Evolutionary conservation across 176 grass and related monocot species (phyloP), one percentile per base, ranked within the genome.

Genomic region (Leersia perrieri): DNA sequence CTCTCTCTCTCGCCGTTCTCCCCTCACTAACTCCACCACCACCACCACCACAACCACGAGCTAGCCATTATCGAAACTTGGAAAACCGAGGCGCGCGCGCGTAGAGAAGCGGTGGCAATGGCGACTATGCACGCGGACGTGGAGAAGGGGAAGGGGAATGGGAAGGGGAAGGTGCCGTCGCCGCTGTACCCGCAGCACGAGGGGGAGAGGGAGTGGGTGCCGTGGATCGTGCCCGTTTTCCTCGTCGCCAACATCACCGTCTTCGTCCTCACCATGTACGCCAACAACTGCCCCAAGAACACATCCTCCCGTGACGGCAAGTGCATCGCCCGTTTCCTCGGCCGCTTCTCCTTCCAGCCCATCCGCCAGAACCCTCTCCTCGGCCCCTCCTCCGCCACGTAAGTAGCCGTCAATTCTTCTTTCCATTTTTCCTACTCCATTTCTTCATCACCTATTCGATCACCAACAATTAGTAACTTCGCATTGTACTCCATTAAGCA

Each of bases 281-380:
- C 65, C 73, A 99, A 99, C 91, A 93, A 95, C 79, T 99, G 96
- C 84, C 96, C 95, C 63, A 33, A 12, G 22, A 79, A 89, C 75
- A 18, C 68, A 16, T 15, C 32, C 0, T 1, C 63, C 4, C 57
- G 58, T 31, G 80, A 31, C 53, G 84, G 82, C 63, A 77, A 90
- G 74, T 99, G 96, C 80, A 60, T 99, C 82, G 96, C 76, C 0
- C 45, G 47, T 1, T 99, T 91, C 75, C 76, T 99, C 68, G 63
- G 14, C 62, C 88, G 96, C 9, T 87, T 99, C 61, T 73, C 84
- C 30, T 99, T 99, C 91, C 92, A 99, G 86, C 92, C 93, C 10
- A 87, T 99, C n/a, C 85, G 68, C 18, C 70, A 99, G 85, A 99
- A 99, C 72, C 96, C 92, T 47, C 84, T 99, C 27, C 73, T 99